phyloP scores from a whole-genome alignment of 306 rosid genomes.

The Lathyrus aphaca region DNA sequence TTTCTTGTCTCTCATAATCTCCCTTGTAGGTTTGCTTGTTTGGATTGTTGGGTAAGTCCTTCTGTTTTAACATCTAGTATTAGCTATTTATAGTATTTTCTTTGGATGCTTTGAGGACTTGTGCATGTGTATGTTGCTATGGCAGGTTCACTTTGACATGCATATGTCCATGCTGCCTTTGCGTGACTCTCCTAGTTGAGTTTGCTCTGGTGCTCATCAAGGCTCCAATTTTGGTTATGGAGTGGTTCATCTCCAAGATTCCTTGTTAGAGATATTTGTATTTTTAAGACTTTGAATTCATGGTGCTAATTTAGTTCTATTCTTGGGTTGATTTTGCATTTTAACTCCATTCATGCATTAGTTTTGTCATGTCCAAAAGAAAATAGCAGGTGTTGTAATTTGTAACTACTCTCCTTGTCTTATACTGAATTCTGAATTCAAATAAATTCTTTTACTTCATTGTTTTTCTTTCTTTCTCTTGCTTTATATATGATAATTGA shows the following conservation, averaged over 20 bases:
- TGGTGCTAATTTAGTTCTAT: not conserved
- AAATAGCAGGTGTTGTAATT: not conserved
- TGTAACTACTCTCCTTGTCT: not conserved
- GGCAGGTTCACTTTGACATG: slow-evolving; percentile 69
- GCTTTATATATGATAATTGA: not conserved
- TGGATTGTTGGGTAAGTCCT: slow-evolving; percentile 75
- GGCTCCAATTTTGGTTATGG: slow-evolving; percentile 75
- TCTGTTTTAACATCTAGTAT: not conserved
- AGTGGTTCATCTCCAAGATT: slow-evolving; percentile 86
- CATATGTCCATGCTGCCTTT: slow-evolving; percentile 88
- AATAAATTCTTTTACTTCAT: not conserved
- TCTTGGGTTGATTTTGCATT: slow-evolving; percentile 24
- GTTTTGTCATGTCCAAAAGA: not conserved
- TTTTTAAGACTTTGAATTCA: not conserved
- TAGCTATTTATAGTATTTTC: no score
- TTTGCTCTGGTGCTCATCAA: slow-evolving; percentile 67
- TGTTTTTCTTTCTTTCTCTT: not conserved
- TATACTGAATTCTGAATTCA: not conserved
- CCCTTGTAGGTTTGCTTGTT: slow-evolving; percentile 60
- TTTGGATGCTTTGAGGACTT: slow-evolving; percentile 10
- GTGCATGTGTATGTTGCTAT: slow-evolving; percentile 9
- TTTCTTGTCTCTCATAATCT: slow-evolving; percentile 65
- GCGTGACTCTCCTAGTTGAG: slow-evolving; percentile 77
- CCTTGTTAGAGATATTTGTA: slow-evolving; percentile 57
- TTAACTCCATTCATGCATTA: not conserved